Conservation (phyloP, 805 yeast species). For the Alloascoidea africana region DNA sequence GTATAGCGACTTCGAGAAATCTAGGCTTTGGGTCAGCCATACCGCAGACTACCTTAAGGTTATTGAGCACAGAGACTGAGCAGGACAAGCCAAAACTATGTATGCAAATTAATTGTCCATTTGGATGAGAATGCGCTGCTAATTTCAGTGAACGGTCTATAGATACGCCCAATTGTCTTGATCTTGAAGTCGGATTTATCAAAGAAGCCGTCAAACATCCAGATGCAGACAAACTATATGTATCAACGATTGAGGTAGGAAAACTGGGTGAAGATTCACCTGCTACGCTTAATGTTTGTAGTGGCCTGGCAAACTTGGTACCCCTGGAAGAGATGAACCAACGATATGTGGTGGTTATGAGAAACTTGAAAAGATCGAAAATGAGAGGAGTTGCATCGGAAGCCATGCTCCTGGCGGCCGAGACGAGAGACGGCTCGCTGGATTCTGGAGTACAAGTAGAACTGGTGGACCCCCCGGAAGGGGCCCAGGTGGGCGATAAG, state of each 20-base stretch:
- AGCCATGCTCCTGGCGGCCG: conserved; percentile 58
- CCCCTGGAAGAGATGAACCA: conserved; percentile 22
- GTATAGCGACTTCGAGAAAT: too few species aligned
- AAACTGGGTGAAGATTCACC: conserved; percentile 7
- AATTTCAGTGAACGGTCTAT: too few species aligned
- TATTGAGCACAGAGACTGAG: too few species aligned
- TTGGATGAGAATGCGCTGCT: too few species aligned
- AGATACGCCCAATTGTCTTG: too few species aligned
- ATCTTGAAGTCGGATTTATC: conserved; percentile 33
- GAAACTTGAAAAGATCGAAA: conserved; percentile 44
- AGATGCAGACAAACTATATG: conserved; percentile 43
- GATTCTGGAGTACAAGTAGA: conserved; percentile 21
- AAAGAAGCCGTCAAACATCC: conserved; percentile 31
- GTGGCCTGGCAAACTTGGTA: conserved; percentile 37
- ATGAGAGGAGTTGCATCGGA: conserved; percentile 48
- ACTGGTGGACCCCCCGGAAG: conserved; percentile 29
- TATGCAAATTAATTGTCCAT: too few species aligned
- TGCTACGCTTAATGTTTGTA: conserved; percentile 31
- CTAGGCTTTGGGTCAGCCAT: too few species aligned
- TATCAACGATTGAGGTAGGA: conserved; percentile 26
- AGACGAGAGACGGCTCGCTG: conserved; percentile 10
- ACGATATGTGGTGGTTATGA: conserved; percentile 33
- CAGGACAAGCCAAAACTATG: too few species aligned
- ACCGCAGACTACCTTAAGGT: too few species aligned
- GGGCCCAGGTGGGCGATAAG: conserved; percentile 22